Conservation (phyloP, 345 rosid genomes). For the Luvunga scandens region DNA sequence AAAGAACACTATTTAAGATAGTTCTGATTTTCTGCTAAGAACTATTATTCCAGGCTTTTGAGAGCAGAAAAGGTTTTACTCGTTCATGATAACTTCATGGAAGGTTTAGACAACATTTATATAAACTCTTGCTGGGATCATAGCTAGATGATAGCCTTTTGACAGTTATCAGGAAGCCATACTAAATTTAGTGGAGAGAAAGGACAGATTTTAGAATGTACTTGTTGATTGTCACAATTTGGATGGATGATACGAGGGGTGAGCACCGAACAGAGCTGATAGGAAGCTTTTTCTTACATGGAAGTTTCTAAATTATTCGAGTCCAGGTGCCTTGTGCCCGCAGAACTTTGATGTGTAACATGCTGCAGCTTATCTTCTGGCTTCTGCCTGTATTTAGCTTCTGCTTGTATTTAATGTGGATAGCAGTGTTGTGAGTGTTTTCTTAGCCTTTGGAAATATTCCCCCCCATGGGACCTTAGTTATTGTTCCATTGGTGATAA, state of each 20-base stretch:
- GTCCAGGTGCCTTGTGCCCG: neutral
- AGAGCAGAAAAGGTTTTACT: neutral
- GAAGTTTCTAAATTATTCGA: constrained; percentile 6
- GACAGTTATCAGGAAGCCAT: neutral
- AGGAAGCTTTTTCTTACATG: neutral
- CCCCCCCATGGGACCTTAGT: constrained; percentile 8
- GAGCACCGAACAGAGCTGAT: neutral
- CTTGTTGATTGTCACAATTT: neutral
- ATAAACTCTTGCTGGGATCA: neutral
- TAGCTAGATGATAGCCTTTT: neutral
- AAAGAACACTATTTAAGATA: neutral
- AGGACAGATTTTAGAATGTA: neutral
- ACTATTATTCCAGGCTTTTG: neutral
- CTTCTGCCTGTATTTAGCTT: too few species aligned
- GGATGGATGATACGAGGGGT: neutral
- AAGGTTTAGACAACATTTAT: neutral
- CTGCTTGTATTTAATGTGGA: constrained; percentile 12
- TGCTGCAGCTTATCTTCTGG: neutral
- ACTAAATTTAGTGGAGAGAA: neutral
- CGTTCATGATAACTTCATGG: neutral
- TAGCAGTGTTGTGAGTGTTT: neutral
- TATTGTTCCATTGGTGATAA: neutral
- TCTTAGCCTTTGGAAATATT: constrained; percentile 9
- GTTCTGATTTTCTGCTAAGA: neutral
- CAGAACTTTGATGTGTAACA: neutral